Base-by-base conservation (phyloP, 192 early-diverging fungal species). In the Podila horticola region DNA sequence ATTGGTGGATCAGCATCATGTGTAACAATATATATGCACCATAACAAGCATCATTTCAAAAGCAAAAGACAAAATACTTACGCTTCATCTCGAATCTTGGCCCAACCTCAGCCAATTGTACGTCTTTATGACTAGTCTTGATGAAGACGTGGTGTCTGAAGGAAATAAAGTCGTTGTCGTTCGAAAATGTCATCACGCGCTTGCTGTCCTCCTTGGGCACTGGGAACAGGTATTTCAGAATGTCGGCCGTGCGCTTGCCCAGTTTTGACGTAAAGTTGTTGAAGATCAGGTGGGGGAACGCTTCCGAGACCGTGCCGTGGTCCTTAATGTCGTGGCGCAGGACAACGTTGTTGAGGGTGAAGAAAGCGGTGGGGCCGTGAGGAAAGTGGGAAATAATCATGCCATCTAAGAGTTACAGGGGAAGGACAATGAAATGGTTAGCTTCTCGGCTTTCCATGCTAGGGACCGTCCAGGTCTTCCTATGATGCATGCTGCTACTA, bases 21-120 rank as follows among this genome's bases (percentile, higher is more conserved):
- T 22, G 7, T 65, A 50, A 31, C 17, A 17, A 67, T 15, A 19
- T 1, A 45, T 9, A 22, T 2, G n/a, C n/a, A n/a, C 69, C 31
- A 52, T 22, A n/a, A 22, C 48, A 19, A 30, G 12, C 33, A n/a
- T 22, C n/a, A 4, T 3, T 12, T 8, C 33, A 31, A 24, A 3
- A 34, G 2, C 4, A 30, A 36, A 64, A 11, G 45, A 15, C 19
- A 29, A 13, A 55, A 66, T 61, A 83, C 88, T 75, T 85, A 93
- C 92, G 86, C 84, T 94, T 89, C 97, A 98, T 96, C 86, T 99
- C 98, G 81, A 99, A 99, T 55, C 98, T 90, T 50, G 98, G 98
- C 9, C 98, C 98, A 24, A 99, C 98, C 79, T 99, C 98, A 38
- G 94, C 95, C 62, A 99, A 85, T 77, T 97, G 91, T 8, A 97